Evolutionary conservation across 2,329 filamentous ascomycete genomes (phyloP).

Genomic region (Cladosporium sp.): DNA sequence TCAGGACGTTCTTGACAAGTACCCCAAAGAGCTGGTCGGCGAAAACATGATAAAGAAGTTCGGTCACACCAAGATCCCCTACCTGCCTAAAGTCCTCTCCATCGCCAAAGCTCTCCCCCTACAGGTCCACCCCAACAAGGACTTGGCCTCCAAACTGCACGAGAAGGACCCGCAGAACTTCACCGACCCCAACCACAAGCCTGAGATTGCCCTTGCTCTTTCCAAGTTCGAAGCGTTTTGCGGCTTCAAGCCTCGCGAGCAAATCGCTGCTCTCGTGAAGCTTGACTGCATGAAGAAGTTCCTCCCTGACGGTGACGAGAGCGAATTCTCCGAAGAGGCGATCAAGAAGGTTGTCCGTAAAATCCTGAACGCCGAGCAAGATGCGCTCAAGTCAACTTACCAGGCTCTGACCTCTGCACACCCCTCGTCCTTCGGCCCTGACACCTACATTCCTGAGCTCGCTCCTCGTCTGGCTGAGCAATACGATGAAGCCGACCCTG

Average conservation of each 20-base stretch:
- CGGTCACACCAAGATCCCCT: constrained; percentile 61
- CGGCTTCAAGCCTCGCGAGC: constrained; percentile 62
- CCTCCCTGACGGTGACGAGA: constrained; percentile 47
- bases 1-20: constrained; percentile 57
- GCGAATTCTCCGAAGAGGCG: constrained; percentile 54
- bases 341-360: constrained; percentile 53
- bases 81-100: constrained; percentile 69
- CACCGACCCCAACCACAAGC: constrained; percentile 71
- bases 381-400: constrained; percentile 50
- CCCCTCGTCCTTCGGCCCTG: constrained; percentile 44
- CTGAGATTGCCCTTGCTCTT: constrained; percentile 70
- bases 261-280: constrained; percentile 56
- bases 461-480: constrained; percentile 61
- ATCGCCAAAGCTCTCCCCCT: constrained; percentile 66
- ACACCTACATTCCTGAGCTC: constrained; percentile 56
- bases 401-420: constrained; percentile 48
- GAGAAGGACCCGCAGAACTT: constrained; percentile 60
- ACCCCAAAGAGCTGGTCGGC: constrained; percentile 61
- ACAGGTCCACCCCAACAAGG: constrained; percentile 69
- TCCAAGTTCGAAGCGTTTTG: constrained; percentile 70
- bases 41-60: constrained; percentile 57
- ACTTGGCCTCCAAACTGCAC: constrained; percentile 61
- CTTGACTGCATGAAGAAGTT: constrained; percentile 53
- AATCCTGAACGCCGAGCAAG: constrained; percentile 52
- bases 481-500: constrained; percentile 60